Evolutionary conservation across 257 asterid genomes (phyloP).

Genomic region (Nemophila menziesii): DNA sequence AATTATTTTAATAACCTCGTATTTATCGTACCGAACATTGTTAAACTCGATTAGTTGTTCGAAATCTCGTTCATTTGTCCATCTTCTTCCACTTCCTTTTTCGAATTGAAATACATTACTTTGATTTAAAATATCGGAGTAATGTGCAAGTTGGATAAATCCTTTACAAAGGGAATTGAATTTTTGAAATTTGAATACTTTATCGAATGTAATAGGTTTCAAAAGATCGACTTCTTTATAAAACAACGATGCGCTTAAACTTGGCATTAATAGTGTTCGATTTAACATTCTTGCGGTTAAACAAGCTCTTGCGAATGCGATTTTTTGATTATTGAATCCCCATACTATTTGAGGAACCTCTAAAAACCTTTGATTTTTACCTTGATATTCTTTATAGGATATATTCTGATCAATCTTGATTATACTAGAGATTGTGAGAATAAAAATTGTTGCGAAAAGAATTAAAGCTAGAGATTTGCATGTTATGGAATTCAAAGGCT

Average conservation of each 20-base stretch:
- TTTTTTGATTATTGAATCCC: constrained; percentile 89
- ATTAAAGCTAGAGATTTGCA: constrained; percentile 43
- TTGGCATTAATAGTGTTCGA: constrained; percentile 74
- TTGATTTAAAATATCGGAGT: constrained; percentile 36
- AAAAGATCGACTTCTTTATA: constrained; percentile 74
- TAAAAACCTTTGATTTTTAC: constrained; percentile 28
- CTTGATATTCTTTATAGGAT: constrained; percentile 1
- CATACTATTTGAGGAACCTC: constrained; percentile 84
- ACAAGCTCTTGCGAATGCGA: constrained; percentile 83
- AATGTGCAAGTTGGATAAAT: constrained; percentile 45
- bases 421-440: constrained; percentile 28
- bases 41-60: constrained; percentile 44
- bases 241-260: constrained; percentile 79
- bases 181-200: constrained; percentile 56
- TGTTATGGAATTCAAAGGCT: constrained; percentile 36
- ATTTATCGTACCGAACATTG: constrained; percentile 20
- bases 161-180: constrained; percentile 68
- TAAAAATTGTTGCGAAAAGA: constrained; percentile 27
- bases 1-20: constrained; percentile 36
- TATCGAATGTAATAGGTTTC: constrained; percentile 53
- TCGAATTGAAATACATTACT: constrained; percentile 43
- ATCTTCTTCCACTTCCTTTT: constrained; percentile 86
- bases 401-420: constrained; percentile 22
- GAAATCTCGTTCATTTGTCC: constrained; percentile 58
- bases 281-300: constrained; percentile 67